Percentiles rank a stretch among this genome's conserved stretches.
phyloP scores from a whole-genome alignment of 257 asterid genomes.

The Rubia yunnanensis region DNA sequence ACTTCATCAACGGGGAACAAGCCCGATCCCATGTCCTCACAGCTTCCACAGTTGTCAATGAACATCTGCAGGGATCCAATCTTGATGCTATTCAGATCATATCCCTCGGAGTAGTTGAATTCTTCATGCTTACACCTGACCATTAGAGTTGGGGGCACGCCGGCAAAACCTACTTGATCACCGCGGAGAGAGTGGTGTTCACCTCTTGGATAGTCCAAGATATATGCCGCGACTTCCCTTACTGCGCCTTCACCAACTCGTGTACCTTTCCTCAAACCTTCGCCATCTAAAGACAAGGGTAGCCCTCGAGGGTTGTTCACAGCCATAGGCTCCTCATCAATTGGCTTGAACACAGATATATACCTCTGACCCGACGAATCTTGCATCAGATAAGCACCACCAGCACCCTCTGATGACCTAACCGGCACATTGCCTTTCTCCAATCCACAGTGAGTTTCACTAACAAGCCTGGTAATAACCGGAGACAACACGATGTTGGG shows the following conservation, averaged over 20 bases:
- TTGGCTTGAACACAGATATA: constrained; percentile 58
- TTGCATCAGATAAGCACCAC: constrained; percentile 73
- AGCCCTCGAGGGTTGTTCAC: constrained; percentile 61
- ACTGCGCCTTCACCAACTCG: constrained; percentile 75
- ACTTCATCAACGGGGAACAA: constrained; percentile 60
- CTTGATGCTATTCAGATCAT: constrained; percentile 24
- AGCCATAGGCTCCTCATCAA: constrained; percentile 81
- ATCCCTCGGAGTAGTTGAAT: constrained; percentile 39
- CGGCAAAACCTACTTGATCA: constrained; percentile 59
- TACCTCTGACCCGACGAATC: constrained; percentile 46
- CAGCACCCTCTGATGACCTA: constrained; percentile 62
- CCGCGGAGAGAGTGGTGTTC: constrained; percentile 29
- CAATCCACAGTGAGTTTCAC: constrained; percentile 43
- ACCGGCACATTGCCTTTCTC: constrained; percentile 43
- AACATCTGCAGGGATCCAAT: constrained; percentile 72
- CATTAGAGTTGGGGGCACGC: constrained; percentile 67
- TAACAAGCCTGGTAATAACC: constrained; percentile 33
- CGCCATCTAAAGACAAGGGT: constrained; percentile 52
- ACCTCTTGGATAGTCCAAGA: constrained; percentile 54
- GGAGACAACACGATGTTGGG: constrained; percentile 36
- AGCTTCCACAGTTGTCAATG: constrained; percentile 65
- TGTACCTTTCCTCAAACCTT: constrained; percentile 74
- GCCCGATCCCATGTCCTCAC: constrained; percentile 71
- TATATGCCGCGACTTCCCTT: constrained; percentile 72
- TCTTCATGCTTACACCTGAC: constrained; percentile 42